Evolutionary conservation across 2,329 filamentous ascomycete genomes (phyloP).

Genomic region (Penicillium digitatum): DNA sequence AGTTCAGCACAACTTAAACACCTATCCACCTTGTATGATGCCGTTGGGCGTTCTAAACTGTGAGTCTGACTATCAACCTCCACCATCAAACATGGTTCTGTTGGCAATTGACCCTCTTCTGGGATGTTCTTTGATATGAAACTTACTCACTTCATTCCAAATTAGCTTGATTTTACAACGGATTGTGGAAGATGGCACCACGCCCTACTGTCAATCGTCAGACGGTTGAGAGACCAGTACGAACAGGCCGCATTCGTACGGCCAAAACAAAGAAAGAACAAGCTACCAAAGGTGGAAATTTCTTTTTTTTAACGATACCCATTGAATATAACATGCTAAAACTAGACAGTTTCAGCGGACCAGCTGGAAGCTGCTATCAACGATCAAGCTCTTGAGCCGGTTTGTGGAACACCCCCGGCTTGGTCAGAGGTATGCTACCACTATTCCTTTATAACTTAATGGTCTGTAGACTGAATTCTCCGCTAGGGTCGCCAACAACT

Average conservation of each 20-base stretch:
- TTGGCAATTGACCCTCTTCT: neutral
- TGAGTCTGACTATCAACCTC: neutral
- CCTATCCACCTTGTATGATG: neutral
- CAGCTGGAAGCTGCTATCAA: neutral
- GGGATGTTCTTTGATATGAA: neutral
- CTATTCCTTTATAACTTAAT: neutral
- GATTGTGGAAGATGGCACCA: neutral
- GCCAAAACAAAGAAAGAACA: neutral
- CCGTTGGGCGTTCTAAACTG: neutral
- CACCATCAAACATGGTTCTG: too few relatives aligned
- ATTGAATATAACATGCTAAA: neutral
- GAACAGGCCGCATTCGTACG: neutral
- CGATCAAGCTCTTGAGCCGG: neutral
- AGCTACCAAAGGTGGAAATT: neutral
- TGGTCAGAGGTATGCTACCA: constrained; percentile 1
- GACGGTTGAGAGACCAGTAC: neutral
- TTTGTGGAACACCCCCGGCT: constrained; percentile 1
- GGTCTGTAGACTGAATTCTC: neutral
- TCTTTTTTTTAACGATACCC: neutral
- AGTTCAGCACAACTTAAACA: neutral
- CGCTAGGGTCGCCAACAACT: constrained; percentile 52
- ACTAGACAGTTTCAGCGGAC: neutral
- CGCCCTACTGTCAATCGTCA: neutral
- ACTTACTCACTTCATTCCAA: neutral
- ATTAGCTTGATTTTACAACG: neutral